Conservation (phyloP, 805 yeast genomes). For the Metschnikowia henanensis region DNA sequence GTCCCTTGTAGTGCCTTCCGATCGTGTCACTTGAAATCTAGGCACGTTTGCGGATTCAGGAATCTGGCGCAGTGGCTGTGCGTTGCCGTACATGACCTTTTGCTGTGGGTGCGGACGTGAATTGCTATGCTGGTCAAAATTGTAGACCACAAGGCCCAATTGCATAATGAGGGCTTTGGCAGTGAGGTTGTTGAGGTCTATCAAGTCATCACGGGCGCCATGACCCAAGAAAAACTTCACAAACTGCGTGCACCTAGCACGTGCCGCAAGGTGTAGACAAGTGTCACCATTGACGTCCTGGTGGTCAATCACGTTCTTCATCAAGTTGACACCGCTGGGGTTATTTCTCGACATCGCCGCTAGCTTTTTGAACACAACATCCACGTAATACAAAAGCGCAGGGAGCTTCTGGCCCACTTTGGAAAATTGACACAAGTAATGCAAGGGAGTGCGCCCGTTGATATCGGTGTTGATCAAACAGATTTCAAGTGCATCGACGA, state of each 20-base stretch:
- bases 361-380: conserved; percentile 69
- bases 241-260: conserved; percentile 65
- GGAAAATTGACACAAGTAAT: conserved; percentile 76
- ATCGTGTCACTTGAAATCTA: conserved; percentile 1
- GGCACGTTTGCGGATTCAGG: background rate
- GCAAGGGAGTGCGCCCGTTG: conserved; percentile 75
- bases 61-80: too few relatives aligned
- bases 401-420: conserved; percentile 67
- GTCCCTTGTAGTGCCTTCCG: background rate
- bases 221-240: conserved; percentile 80
- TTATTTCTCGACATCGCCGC: conserved; percentile 42
- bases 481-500: conserved; percentile 72
- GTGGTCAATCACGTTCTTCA: conserved; percentile 65
- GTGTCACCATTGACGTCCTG: conserved; percentile 86
- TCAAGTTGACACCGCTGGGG: conserved; percentile 48
- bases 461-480: conserved; percentile 78
- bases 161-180: conserved; percentile 42
- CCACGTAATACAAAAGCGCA: conserved; percentile 82
- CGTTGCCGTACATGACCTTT: too few relatives aligned
- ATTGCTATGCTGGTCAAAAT: conserved; percentile 7
- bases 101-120: background rate
- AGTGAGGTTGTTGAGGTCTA: conserved; percentile 44
- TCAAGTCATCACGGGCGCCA: conserved; percentile 68
- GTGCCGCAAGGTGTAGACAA: conserved; percentile 75
- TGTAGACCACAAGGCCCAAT: conserved; percentile 32